phyloP scores from a whole-genome alignment of 2,329 filamentous ascomycete species.

The Hymenotorrendiella dingleyae region DNA sequence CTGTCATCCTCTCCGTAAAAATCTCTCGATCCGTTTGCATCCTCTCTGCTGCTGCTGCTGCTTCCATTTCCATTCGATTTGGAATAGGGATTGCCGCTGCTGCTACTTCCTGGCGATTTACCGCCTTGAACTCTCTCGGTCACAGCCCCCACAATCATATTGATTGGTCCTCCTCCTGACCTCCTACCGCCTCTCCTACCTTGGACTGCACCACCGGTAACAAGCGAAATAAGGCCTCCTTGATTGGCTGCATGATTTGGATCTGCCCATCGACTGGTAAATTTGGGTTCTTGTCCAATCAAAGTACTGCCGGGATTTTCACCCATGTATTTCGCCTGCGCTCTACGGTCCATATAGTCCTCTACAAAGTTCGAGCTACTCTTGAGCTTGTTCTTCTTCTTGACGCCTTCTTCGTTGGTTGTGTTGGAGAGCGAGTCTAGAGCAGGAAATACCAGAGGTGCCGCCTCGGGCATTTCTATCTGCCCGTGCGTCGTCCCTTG shows the following conservation, averaged over 20 bases:
- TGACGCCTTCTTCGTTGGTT: constrained; percentile 19
- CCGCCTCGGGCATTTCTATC: constrained; percentile 34
- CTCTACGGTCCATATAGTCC: constrained; percentile 23
- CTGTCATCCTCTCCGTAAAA: too few relatives aligned
- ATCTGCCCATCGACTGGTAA: constrained; percentile 44
- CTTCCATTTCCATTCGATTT: not conserved
- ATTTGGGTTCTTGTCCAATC: constrained; percentile 30
- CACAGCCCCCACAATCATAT: too few relatives aligned
- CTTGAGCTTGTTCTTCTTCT: constrained; percentile 30
- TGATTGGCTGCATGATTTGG: constrained; percentile 45
- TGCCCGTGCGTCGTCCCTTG: constrained; percentile 34
- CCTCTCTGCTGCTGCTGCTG: not conserved
- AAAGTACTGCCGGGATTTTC: constrained; percentile 38
- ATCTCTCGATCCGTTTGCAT: constrained; percentile 1
- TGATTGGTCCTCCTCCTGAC: too few relatives aligned
- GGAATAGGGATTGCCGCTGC: too few relatives aligned
- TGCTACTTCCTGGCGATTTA: too few relatives aligned
- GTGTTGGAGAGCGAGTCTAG: constrained; percentile 29
- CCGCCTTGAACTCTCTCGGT: too few relatives aligned
- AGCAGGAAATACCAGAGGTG: constrained; percentile 35
- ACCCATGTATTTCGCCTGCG: constrained; percentile 23
- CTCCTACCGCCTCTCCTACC: too few relatives aligned
- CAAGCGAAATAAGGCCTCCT: constrained; percentile 39
- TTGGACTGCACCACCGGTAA: constrained; percentile 41
- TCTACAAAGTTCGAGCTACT: constrained; percentile 32